Percentiles rank a stretch among this genome's conserved stretches.
Evolutionary conservation across 2,329 filamentous ascomycete species (phyloP).

Genomic region (Dothideomycetidae sp.): DNA sequence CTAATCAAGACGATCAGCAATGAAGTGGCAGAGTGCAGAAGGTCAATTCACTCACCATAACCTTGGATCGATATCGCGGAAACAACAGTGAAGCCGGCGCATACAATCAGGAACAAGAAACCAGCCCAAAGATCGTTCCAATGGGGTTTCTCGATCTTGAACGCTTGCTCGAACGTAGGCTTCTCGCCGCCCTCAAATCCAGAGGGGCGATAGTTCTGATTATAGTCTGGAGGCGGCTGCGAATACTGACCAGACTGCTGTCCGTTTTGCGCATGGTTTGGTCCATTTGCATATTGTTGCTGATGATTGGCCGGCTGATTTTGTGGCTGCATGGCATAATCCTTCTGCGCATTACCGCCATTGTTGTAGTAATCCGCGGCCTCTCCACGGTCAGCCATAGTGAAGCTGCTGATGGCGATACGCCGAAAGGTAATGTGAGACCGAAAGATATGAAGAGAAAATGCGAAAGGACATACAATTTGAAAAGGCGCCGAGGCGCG

Average conservation of each 20-base stretch:
- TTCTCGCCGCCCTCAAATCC: slow-evolving; percentile 28
- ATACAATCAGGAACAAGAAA: slow-evolving; percentile 57
- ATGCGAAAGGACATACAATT: too few species aligned
- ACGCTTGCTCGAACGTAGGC: slow-evolving; percentile 59
- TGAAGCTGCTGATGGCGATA: too few species aligned
- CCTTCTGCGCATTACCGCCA: slow-evolving; percentile 11
- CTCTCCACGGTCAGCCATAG: slow-evolving; percentile 18
- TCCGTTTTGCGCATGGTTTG: slow-evolving; percentile 7
- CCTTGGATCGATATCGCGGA: slow-evolving; percentile 62
- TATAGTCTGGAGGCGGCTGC: slow-evolving; percentile 26
- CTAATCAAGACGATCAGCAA: slow-evolving; percentile 15
- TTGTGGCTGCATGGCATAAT: slow-evolving; percentile 11
- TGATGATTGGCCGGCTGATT: slow-evolving; percentile 20
- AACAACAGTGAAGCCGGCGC: slow-evolving; percentile 60
- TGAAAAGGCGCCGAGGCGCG: too few species aligned
- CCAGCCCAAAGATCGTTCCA: slow-evolving; percentile 87
- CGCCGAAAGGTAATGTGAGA: too few species aligned
- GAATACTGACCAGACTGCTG: slow-evolving; percentile 12
- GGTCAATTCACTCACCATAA: slow-evolving; percentile 35
- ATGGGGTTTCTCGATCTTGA: slow-evolving; percentile 71
- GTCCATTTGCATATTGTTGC: slow-evolving; percentile 12
- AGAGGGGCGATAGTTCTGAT: slow-evolving; percentile 21
- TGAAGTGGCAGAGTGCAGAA: not conserved
- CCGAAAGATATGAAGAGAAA: too few species aligned
- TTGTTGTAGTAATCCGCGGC: slow-evolving; percentile 27